Base-by-base conservation (phyloP, 768 basidiomycete species). In the Collybia mongolica region DNA sequence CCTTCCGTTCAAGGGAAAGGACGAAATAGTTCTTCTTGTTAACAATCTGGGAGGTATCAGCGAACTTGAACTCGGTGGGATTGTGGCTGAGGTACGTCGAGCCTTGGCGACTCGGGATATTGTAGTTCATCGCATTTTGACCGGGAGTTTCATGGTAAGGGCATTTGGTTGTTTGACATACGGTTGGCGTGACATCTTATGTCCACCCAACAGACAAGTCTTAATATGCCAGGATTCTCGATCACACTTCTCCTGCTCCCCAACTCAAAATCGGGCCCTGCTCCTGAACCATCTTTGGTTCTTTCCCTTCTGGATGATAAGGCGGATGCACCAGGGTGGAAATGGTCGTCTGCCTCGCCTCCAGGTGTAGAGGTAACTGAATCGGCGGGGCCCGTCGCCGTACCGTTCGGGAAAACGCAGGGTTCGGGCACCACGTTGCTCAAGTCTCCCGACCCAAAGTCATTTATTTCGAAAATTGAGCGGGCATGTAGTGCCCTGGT, bases 141-240 rank as follows among this genome's bases (percentile, higher is more conserved):
- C 82, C 9, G 94, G 94, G 2, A 86, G 88, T 11, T 93, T 88
- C 68, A 96, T 97, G 94, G 91, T 86, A 48, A 37, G 74, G 12
- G 35, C 14, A 23, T 43, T 17, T 23, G 11, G 17, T 32, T 45
- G 7, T 20, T 11, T 5, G 9, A 9, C 11, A 37, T 29, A 22
- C 5, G 17, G 43, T 39, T 48, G 29, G 18, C 32, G 12, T 51
- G 8, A 38, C 43, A 38, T 23, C 14, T 17, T 39, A 15, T 32
- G 32, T 32, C 5, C 19, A 14, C 42, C 40, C 38, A 29, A 43
- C 65, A 87, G 92, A 93, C 91, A 19, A 90, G 88, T 50, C 77
- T 96, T 55, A 94, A 93, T 67, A 93, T 94, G 90, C 90, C 92
- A 24, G 93, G 93, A 2, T 90, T 95, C 65, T 93, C 91, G 14